Conservation (phyloP, 2,329 filamentous ascomycete genomes). For the Apiospora phragmitis region DNA sequence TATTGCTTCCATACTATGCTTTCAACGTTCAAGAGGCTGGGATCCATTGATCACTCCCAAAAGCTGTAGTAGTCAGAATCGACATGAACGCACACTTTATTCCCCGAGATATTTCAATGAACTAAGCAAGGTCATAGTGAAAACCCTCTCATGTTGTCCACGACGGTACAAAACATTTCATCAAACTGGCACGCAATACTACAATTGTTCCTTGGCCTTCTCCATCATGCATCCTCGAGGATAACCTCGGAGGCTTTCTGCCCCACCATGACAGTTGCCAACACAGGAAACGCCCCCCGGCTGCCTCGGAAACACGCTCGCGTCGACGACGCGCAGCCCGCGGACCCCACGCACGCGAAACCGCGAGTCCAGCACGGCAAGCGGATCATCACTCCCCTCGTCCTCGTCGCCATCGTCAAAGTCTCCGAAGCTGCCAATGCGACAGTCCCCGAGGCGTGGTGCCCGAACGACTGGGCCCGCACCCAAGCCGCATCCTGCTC, state of each 20-base stretch:
- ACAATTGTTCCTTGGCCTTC: not conserved
- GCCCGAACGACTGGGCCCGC: not conserved
- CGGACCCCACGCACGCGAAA: not conserved
- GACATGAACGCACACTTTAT: no score
- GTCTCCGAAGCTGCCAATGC: not conserved
- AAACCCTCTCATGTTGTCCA: no score
- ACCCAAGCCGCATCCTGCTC: not conserved
- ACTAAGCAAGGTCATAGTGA: no score
- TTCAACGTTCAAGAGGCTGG: not conserved
- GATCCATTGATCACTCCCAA: not conserved
- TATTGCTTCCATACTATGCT: not conserved
- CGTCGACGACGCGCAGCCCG: constrained; percentile 3
- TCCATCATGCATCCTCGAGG: not conserved
- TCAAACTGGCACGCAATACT: no score
- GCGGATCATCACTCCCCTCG: not conserved
- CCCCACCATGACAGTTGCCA: not conserved
- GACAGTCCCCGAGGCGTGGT: constrained; percentile 1
- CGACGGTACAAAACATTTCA: no score
- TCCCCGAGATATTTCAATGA: no score
- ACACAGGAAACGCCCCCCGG: constrained; percentile 4
- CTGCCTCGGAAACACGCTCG: not conserved
- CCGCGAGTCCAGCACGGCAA: not conserved
- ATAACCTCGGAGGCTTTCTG: not conserved
- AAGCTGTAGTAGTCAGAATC: no score
- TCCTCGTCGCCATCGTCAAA: not conserved